These are phyloP conservation scores for Talaromyces adpressus DNA, from an alignment of 495 filamentous ascomycete genomes.

Conservation along the genomic window DNA sequence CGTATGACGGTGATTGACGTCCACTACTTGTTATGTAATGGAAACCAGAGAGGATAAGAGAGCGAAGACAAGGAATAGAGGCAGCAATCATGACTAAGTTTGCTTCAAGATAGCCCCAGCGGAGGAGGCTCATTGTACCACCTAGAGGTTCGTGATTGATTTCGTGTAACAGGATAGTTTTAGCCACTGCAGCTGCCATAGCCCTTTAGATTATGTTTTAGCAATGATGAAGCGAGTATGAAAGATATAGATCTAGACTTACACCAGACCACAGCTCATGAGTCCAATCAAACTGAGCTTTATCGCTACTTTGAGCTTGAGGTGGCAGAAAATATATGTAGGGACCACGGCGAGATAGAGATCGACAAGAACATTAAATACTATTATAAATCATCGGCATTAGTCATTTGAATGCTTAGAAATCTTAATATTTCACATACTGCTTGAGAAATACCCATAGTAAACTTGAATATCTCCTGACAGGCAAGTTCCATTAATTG, in stretches of 20 bases:
- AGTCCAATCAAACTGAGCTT: constrained; percentile 33
- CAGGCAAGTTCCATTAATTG: neutral
- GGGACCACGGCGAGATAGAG: constrained; percentile 36
- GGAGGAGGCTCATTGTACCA: neutral
- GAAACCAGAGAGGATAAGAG: neutral
- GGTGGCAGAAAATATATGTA: constrained; percentile 36
- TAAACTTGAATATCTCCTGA: neutral
- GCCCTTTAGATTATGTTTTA: constrained; percentile 14
- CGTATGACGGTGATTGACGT: neutral
- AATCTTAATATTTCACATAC: neutral
- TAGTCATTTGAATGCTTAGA: neutral
- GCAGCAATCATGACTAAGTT: constrained; percentile 5
- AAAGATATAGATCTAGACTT: constrained; percentile 7
- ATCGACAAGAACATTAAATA: constrained; percentile 35
- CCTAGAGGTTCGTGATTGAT: constrained; percentile 4
- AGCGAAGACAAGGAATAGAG: constrained; percentile 5
- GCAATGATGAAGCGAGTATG: constrained; percentile 5
- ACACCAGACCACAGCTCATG: constrained; percentile 34
- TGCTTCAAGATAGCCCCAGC: constrained; percentile 2
- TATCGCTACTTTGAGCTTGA: constrained; percentile 30
- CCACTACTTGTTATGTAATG: neutral
- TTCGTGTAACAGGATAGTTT: constrained; percentile 31
- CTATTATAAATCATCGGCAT: constrained; percentile 9
- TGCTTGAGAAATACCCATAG: neutral
- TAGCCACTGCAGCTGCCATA: constrained; percentile 36